Conservation (phyloP, 768 basidiomycete species). For the Fomitopsis pulvina region DNA sequence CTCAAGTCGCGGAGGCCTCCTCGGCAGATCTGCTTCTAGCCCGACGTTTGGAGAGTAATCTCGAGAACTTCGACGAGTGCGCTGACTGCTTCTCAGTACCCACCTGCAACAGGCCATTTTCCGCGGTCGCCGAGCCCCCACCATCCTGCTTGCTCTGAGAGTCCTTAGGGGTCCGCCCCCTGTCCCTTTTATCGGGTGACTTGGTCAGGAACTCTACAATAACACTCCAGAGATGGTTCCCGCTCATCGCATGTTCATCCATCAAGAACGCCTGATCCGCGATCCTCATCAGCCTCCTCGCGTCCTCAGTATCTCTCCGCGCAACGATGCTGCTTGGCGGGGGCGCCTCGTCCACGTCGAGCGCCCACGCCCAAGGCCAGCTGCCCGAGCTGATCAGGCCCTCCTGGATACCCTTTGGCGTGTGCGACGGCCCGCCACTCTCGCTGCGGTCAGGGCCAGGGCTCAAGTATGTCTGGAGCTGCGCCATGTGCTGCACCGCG, state of each 20-base stretch:
- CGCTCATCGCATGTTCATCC: conserved; percentile 51
- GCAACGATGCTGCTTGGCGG: conserved; percentile 90
- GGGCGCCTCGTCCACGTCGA: conserved; percentile 73
- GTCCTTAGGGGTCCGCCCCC: background rate
- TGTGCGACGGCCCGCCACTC: conserved; percentile 10
- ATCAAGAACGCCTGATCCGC: conserved; percentile 63
- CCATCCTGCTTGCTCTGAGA: too few relatives aligned
- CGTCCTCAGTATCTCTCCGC: conserved; percentile 82
- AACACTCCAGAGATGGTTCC: conserved; percentile 67
- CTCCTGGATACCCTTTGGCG: conserved; percentile 19
- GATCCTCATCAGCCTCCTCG: conserved; percentile 60
- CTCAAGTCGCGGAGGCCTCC: background rate
- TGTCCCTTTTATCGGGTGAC: conserved; percentile 34
- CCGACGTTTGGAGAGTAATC: background rate
- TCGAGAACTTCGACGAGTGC: background rate
- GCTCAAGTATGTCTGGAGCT: conserved; percentile 34
- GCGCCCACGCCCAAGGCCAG: conserved; percentile 83
- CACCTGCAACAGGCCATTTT: too few relatives aligned
- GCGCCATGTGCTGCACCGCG: conserved; percentile 43
- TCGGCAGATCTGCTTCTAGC: background rate
- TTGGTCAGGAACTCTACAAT: conserved; percentile 58
- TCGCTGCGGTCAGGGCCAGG: conserved; percentile 12
- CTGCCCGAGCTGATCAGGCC: conserved; percentile 39
- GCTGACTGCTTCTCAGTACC: background rate
- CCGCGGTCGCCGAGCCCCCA: too few relatives aligned